Base-by-base conservation (phyloP, 1,284 basidiomycete species). In the Trametes sp. region DNA sequence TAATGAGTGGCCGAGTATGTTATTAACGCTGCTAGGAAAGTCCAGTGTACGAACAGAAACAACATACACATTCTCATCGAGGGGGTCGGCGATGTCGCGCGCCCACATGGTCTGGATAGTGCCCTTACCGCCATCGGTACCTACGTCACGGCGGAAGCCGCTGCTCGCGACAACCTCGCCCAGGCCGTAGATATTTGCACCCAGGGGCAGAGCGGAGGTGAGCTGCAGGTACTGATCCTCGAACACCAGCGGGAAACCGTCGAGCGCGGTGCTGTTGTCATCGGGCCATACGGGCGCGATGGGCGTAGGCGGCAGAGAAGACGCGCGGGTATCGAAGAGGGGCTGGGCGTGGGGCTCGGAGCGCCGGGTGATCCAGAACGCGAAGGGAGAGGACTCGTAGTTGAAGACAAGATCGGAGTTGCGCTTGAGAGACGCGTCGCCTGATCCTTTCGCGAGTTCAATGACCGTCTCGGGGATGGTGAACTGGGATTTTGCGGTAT, bases 301-400 rank as follows among this genome's bases (percentile, higher is more conserved):
- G 4, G 88, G 86, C 2, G 85, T 81, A 1, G 76, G 53, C 0
- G 88, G 87, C 4, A 90, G 75, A 0, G 86, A 88, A 0, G 78
- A 65, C 16, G 80, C 70, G 31, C 90, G 83, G 0, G 92, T 94
- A 71, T 95, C 92, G 71, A 94, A 95, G 45, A 94, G 75, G 29
- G 90, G 87, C 48, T 75, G 72, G 10, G 80, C 81, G 23, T 82
- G 75, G 8, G 86, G 86, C 31, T 85, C 79, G 11, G 84, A 85
- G 48, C 86, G 82, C 51, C 90, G 84, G 3, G 86, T 88, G 65
- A 93, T 86, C 90, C 92, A 94, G 75, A 93, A 94, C 2, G 87
- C 85, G 72, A 94, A 94, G 0, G 90, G 89, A 0, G 80, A 79
- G 1, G 82, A 31, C 0, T 87, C 80, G 71, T 89, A 87, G 70